These are phyloP conservation scores for Trichoderma atroviride DNA, from an alignment of 2,329 filamentous ascomycete species.

Conservation along the genomic window DNA sequence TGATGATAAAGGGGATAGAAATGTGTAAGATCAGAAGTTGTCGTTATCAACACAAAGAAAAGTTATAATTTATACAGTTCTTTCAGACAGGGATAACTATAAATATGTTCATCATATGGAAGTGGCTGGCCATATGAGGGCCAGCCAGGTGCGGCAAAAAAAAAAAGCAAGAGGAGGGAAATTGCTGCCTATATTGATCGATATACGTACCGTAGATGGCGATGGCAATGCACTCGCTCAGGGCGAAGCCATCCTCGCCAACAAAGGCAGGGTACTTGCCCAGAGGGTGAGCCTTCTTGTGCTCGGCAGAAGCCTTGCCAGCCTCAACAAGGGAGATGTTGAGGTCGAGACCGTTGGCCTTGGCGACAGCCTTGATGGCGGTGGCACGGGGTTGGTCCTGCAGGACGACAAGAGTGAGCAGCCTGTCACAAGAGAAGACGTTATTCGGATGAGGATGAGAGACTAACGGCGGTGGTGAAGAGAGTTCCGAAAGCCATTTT, in stretches of 20 bases:
- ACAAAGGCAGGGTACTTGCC: conserved; percentile 93
- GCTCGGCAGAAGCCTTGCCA: conserved; percentile 69
- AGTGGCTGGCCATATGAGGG: background rate
- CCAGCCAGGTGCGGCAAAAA: conserved; percentile 16
- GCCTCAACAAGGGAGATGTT: conserved; percentile 76
- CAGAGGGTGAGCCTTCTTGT: conserved; percentile 82
- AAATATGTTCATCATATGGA: conserved; percentile 69
- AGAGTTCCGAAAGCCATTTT: conserved; percentile 98
- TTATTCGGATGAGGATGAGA: background rate
- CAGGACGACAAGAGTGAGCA: conserved; percentile 34
- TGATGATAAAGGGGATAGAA: conserved; percentile 35
- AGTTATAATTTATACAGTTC: conserved; percentile 20
- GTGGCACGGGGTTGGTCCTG: conserved; percentile 90
- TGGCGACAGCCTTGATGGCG: conserved; percentile 88
- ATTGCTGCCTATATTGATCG: conserved; percentile 26
- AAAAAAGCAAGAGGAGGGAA: conserved; percentile 23
- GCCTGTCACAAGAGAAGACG: conserved; percentile 28
- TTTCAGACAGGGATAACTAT: conserved; percentile 99
- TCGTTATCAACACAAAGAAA: conserved; percentile 78
- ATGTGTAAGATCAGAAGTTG: conserved; percentile 71
- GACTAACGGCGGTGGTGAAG: conserved; percentile 77
- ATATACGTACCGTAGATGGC: conserved; percentile 89
- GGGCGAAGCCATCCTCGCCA: conserved; percentile 85
- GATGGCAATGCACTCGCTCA: conserved; percentile 91
- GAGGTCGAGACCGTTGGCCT: conserved; percentile 94